A percentile compares a stretch with the other conserved stretches of the same genome.
These are phyloP conservation scores for Ramaria sp. DNA, from an alignment of 768 basidiomycete species.

Conservation along the genomic window DNA sequence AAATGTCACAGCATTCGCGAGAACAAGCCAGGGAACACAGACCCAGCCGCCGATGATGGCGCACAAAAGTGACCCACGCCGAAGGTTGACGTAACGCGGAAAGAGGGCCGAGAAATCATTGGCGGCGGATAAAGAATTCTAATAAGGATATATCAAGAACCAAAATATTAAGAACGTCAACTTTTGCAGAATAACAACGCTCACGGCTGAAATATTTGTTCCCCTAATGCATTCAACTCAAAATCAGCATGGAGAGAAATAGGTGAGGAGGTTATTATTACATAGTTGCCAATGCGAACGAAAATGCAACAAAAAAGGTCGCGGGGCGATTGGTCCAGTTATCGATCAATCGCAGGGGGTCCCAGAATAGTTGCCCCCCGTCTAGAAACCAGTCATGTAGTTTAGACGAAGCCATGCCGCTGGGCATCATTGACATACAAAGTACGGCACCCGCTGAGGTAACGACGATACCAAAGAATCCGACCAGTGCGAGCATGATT, in stretches of 20 bases:
- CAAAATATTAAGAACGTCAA: not conserved
- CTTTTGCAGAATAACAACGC: not conserved
- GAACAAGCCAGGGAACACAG: conserved; percentile 80
- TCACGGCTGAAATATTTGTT: conserved; percentile 50
- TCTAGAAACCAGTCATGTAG: conserved; percentile 17
- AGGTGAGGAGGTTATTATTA: conserved; percentile 31
- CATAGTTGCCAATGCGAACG: conserved; percentile 63
- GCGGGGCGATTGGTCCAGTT: conserved; percentile 80
- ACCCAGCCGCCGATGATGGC: conserved; percentile 79
- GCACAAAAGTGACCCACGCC: conserved; percentile 69
- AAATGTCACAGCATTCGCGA: conserved; percentile 56
- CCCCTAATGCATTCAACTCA: conserved; percentile 14
- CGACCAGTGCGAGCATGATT: conserved; percentile 60
- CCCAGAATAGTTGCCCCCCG: conserved; percentile 50
- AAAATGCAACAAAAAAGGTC: conserved; percentile 72
- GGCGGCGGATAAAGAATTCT: conserved; percentile 61
- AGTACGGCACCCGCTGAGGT: conserved; percentile 65
- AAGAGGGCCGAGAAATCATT: conserved; percentile 79
- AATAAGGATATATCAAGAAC: not conserved
- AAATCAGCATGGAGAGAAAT: not conserved
- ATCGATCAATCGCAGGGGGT: conserved; percentile 66
- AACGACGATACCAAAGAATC: conserved; percentile 73
- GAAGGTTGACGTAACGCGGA: conserved; percentile 72
- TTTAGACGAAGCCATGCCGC: too few relatives aligned
- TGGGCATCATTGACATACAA: conserved; percentile 17